phyloP scores from a whole-genome alignment of 345 rosid species.

The Luvunga scandens region DNA sequence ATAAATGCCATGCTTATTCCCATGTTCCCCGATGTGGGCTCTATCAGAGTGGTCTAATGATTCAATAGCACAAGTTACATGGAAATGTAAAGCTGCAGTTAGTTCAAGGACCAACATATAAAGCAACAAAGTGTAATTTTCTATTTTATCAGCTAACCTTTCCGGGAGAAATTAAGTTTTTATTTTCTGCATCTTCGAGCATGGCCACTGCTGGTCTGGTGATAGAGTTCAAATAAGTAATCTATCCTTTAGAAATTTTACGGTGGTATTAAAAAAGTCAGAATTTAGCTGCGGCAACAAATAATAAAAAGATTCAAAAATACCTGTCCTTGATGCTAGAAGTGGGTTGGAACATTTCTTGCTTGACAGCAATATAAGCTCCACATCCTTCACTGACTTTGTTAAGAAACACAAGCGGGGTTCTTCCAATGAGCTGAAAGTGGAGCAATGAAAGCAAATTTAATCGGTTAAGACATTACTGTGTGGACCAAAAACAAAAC shows the following conservation, averaged over 20 bases:
- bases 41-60: slow-evolving; percentile 75
- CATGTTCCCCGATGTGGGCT: slow-evolving; percentile 98
- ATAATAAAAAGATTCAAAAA: not conserved
- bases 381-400: slow-evolving; percentile 87
- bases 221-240: not conserved
- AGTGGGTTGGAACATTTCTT: slow-evolving; percentile 95
- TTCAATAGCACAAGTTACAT: not conserved
- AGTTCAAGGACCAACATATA: not conserved
- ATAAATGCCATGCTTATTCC: slow-evolving; percentile 96
- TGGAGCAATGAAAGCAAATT: not conserved
- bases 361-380: slow-evolving; percentile 85
- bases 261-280: too few relatives aligned
- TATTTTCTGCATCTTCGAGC: slow-evolving; percentile 80
- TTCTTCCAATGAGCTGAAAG: slow-evolving; percentile 73
- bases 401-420: slow-evolving; percentile 81
- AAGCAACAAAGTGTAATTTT: not conserved
- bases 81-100: not conserved
- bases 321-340: slow-evolving; percentile 94
- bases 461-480: not conserved
- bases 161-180: slow-evolving; percentile 65
- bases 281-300: not conserved
- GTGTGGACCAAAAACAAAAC: not conserved
- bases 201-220: slow-evolving; percentile 85
- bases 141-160: slow-evolving; percentile 41
- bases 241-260: too few relatives aligned